Conservation (phyloP, 768 basidiomycete genomes). For the Agrocybe praecox region DNA sequence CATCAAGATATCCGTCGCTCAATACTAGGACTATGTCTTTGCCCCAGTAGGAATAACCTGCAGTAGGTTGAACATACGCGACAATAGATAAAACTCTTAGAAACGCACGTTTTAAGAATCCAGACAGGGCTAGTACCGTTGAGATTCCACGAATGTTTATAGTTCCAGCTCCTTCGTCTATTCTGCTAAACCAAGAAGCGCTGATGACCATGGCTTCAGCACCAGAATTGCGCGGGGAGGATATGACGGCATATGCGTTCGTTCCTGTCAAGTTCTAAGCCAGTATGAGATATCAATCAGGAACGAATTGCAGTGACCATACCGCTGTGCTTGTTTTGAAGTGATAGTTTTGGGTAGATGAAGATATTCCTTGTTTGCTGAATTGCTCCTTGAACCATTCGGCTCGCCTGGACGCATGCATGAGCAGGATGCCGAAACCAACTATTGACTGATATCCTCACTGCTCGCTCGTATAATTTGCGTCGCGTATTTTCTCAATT, state of each 20-base stretch:
- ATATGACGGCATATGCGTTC: slow-evolving; percentile 82
- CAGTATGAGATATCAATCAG: slow-evolving; percentile 1
- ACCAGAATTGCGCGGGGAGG: slow-evolving; percentile 90
- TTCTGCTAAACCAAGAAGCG: slow-evolving; percentile 85
- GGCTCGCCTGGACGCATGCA: slow-evolving; percentile 55
- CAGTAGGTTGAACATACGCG: background rate
- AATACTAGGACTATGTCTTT: slow-evolving; percentile 92
- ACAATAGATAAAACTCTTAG: background rate
- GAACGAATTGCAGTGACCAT: slow-evolving; percentile 18
- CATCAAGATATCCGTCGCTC: slow-evolving; percentile 86
- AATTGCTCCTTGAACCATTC: slow-evolving; percentile 65
- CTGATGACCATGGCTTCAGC: slow-evolving; percentile 90
- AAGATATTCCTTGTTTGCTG: slow-evolving; percentile 68
- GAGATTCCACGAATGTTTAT: slow-evolving; percentile 88
- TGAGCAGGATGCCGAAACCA: background rate
- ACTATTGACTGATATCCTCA: slow-evolving; percentile 40
- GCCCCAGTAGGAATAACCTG: slow-evolving; percentile 91
- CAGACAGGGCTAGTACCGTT: slow-evolving; percentile 82
- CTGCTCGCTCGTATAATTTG: slow-evolving; percentile 72
- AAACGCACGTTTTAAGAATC: slow-evolving; percentile 75
- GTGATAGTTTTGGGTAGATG: slow-evolving; percentile 70
- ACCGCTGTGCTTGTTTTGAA: slow-evolving; percentile 59
- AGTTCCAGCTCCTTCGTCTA: slow-evolving; percentile 54
- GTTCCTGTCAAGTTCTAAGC: slow-evolving; percentile 59
- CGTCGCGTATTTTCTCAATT: slow-evolving; percentile 62